Base-by-base conservation (phyloP, 1,284 basidiomycete genomes). In the Trichosporon asahii region DNA sequence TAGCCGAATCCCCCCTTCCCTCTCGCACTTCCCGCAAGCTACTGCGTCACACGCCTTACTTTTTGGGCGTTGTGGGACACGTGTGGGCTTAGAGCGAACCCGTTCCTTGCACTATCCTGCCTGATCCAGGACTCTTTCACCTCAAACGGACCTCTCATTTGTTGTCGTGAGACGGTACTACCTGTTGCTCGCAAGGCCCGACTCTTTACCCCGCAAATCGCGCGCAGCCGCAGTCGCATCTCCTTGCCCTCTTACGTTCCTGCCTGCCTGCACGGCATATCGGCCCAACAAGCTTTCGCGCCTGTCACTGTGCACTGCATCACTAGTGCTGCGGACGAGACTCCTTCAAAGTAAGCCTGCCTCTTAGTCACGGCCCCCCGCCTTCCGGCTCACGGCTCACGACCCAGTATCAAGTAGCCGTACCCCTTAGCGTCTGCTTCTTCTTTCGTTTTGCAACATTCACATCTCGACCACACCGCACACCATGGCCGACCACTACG, bases 401-500 rank as follows among this genome's bases (percentile, higher is more conserved):
- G 37, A 44, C 40, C 40, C 40, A 18, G 40, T n/a, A 44, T 44
- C 40, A 44, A 44, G 40, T 44, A 44, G 40, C 40, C 40, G 40
- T 18, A n/a, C n/a, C 15, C 40, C 40, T 18, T 44, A 44, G 14
- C 57, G 21, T 61, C 18, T 31, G 7, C 35, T 33, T 29, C 35
- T 33, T 29, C 60, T 46, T 31, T 29, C 64, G 25, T 31, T 46
- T 65, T 44, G 25, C 64, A 21, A 15, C 40, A 44, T 27, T 25
- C 23, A 9, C 64, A 40, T 21, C 23, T 23, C 35, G 37, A 44
- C 37, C 25, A 46, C 37, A 53, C 23, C 21, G 23, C 49, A 23
- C 27, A 27, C 37, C 29, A 53, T 9, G 33, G 25, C 63, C 44
- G 15, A 63, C 29, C 27, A 65, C 61, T 61, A 72, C 64, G 72